phyloP scores from a whole-genome alignment of 2,329 filamentous ascomycete genomes.

The Ceratocystis destructans region DNA sequence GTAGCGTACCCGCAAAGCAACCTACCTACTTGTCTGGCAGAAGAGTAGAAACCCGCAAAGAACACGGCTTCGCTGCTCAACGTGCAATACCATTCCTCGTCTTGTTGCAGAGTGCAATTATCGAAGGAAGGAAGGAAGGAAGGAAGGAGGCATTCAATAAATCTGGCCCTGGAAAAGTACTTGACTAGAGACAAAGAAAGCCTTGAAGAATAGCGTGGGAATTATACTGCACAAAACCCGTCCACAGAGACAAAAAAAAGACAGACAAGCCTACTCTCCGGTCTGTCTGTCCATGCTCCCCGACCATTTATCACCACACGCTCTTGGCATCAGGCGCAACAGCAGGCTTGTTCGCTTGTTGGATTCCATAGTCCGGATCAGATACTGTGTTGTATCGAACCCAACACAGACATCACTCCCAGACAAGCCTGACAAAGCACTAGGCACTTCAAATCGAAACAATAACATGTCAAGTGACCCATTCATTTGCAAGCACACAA shows the following conservation, averaged over 20 bases:
- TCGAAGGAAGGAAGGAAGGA: no score
- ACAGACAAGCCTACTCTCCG: not conserved
- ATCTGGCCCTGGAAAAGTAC: no score
- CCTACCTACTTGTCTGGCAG: not conserved
- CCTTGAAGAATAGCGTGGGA: not conserved
- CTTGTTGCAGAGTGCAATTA: no score
- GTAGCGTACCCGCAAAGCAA: not conserved
- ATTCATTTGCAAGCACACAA: no score
- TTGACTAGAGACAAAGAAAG: not conserved
- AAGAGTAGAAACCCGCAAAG: no score
- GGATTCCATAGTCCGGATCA: not conserved
- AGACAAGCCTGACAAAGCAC: not conserved
- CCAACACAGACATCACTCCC: not conserved
- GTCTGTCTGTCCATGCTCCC: not conserved
- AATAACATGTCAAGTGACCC: conserved; percentile 4
- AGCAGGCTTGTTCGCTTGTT: not conserved
- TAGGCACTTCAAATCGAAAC: not conserved
- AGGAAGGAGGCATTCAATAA: no score
- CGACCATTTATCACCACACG: not conserved
- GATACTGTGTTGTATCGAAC: not conserved
- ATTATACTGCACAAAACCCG: not conserved
- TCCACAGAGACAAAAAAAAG: not conserved
- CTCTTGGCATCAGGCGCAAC: not conserved
- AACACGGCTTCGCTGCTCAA: no score
- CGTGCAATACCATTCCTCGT: no score